phyloP scores from a whole-genome alignment of 352 stramenopile genomes.

The Hyphochytrium catenoides region DNA sequence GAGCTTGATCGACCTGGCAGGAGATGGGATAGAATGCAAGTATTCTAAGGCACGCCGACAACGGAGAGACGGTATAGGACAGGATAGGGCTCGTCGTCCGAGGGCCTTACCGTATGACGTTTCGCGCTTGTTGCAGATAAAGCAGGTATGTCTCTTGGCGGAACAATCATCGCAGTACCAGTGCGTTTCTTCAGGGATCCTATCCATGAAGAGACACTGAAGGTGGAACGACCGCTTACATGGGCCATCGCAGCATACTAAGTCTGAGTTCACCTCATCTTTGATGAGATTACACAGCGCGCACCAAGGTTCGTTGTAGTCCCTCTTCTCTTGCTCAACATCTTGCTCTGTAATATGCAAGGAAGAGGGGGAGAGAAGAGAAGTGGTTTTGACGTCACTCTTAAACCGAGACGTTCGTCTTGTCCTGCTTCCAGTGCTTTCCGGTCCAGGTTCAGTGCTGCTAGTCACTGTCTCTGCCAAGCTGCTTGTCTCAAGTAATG shows the following conservation, averaged over 20 bases:
- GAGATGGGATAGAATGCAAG: too few species aligned
- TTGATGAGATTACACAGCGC: constrained; percentile 48
- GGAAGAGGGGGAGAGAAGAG: neutral
- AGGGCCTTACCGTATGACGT: constrained; percentile 45
- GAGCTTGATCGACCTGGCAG: too few species aligned
- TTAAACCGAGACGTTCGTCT: neutral
- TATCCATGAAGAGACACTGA: constrained; percentile 55
- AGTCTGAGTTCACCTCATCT: constrained; percentile 39
- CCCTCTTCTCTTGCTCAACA: neutral
- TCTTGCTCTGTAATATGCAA: constrained; percentile 1
- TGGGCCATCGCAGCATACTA: constrained; percentile 74
- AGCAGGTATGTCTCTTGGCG: constrained; percentile 59
- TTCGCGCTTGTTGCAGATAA: constrained; percentile 59
- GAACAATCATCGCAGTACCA: constrained; percentile 76
- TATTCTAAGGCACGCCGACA: constrained; percentile 4
- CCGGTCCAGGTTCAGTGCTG: neutral
- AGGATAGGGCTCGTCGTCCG: constrained; percentile 18
- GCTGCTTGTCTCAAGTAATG: too few species aligned
- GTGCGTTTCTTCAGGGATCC: constrained; percentile 27
- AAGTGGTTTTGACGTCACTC: neutral
- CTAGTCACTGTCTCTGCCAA: neutral
- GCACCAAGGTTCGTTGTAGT: constrained; percentile 45
- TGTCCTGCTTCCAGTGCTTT: neutral
- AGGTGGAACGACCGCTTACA: constrained; percentile 77
- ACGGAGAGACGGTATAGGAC: constrained; percentile 16